Percentiles rank a stretch among this genome's conserved stretches.
These are phyloP conservation scores for Acanthamoeba polyphaga DNA, from an alignment of 208 protist species.

Conservation along the genomic window DNA sequence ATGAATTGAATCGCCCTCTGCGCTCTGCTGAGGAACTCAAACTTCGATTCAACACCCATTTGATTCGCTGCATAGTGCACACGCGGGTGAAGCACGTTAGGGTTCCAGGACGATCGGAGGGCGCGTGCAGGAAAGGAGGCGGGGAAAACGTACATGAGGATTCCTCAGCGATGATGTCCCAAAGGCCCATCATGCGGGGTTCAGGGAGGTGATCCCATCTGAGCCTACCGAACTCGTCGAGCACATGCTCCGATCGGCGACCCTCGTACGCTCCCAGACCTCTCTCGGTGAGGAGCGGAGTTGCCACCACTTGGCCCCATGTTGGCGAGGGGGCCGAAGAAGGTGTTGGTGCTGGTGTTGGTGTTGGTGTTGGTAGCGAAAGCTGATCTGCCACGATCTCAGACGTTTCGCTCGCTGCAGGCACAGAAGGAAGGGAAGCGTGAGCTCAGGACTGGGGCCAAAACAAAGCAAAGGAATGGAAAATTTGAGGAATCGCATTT, in stretches of 20 bases:
- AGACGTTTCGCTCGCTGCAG: not conserved
- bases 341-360: too few species aligned
- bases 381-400: conserved; percentile 38
- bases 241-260: not conserved
- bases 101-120: not conserved
- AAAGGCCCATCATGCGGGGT: conserved; percentile 51
- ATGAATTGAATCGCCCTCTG: conserved; percentile 54
- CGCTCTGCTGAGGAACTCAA: conserved; percentile 13
- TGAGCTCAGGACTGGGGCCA: not conserved
- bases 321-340: not conserved
- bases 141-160: not conserved
- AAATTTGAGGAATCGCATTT: not conserved
- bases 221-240: conserved; percentile 31
- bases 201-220: conserved; percentile 35
- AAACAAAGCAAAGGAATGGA: not conserved
- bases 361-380: not conserved
- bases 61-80: not conserved
- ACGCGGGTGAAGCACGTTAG: too few species aligned
- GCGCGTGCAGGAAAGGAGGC: not conserved
- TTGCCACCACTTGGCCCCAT: not conserved
- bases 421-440: not conserved
- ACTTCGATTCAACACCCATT: not conserved
- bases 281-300: conserved; percentile 33
- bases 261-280: conserved; percentile 24
- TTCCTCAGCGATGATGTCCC: conserved; percentile 32